Evolutionary conservation across 176 grass and related monocot species (phyloP), one percentile per base, ranked within the genome.

Genomic region (Olyra latifolia): DNA sequence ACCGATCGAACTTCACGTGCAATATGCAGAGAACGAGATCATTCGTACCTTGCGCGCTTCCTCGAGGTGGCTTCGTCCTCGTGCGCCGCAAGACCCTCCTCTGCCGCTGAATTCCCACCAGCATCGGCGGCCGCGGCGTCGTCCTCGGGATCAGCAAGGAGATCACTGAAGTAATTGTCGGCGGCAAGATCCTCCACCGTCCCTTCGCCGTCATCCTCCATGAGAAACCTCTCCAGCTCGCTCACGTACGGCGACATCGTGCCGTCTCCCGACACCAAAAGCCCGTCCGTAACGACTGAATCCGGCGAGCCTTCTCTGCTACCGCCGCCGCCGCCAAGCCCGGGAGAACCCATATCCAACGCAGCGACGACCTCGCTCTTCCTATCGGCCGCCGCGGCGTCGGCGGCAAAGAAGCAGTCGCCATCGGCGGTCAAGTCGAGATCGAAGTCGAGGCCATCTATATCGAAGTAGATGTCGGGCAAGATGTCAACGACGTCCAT

Each of bases 11-110:
- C 42, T 61, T 32, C 7, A 23, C 32, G 32, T 35, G 32, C 15
- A n/a, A n/a, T n/a, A 81, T 61, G 41, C 46, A 54, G 11, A 48
- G 23, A 48, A 50, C 27, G 0, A 45, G 20, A 47, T 80, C 78
- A 87, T 17, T 76, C 78, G 54, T 82, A 82, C 85, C 78, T 82
- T 69, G 79, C 72, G 38, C 73, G 79, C 56, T 82, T 87, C 65
- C 72, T 71, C 79, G 85, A 63, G 63, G 55, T 0, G 6, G 19
- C 25, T 44, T 71, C 45, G 64, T 68, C 82, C 62, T 77, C 57
- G 60, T 27, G 35, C 66, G 30, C 85, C 4, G 5, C 78, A 58
- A 55, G 50, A 46, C 19, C 61, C 0, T 49, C 48, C 11, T 15
- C 24, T 6, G 15, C 35, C 12, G 16, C 70, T 3, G 40, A 47